Evolutionary conservation across 768 basidiomycete species (phyloP), one percentile per base, ranked within the genome.

Genomic region (Amanita muscaria): DNA sequence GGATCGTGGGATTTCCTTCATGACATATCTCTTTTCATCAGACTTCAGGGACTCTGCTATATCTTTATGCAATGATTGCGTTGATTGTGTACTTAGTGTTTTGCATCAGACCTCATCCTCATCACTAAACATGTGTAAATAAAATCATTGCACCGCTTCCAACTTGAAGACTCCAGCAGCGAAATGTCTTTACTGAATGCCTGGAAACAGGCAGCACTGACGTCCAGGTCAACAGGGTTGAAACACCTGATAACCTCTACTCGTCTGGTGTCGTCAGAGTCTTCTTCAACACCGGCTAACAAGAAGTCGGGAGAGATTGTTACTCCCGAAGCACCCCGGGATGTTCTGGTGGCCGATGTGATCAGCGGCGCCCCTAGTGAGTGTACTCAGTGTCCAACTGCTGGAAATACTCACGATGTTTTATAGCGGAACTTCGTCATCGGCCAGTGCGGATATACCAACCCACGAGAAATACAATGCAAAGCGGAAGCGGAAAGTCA

Each of bases 401-500:
- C 38, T 6, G 8, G 10, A 34, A 21, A 5, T 15, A 21, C 10
- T 30, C 10, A 32, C 21, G 21, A 9, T 21, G 37, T 49, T 3
- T n/a, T 40, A 3, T 30, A 94, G 92, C 64, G 50, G 83, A 96
- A 62, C 77, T 97, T 48, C 83, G 78, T 48, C 81, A 90, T 57
- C 88, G 94, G 40, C 68, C 77, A 15, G 92, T 96, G 33, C 80
- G 93, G 39, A 89, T 99, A 58, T 99, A 80, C 67, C 85, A 91
- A 60, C 89, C 93, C 2, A 82, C 92, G 4, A 82, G 87, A 46
- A 90, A 89, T 53, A 93, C 93, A 3, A 97, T 94, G 80, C 92
- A 97, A 64, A 92, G 89, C 43, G 94, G 89, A 39, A 74, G 80
- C 32, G 81, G 79, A 42, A 92, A 92, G 64, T 77, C 79, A 9